Evolutionary conservation across 106 monocot genomes (phyloP).

Genomic region (Cymbidium sinense): DNA sequence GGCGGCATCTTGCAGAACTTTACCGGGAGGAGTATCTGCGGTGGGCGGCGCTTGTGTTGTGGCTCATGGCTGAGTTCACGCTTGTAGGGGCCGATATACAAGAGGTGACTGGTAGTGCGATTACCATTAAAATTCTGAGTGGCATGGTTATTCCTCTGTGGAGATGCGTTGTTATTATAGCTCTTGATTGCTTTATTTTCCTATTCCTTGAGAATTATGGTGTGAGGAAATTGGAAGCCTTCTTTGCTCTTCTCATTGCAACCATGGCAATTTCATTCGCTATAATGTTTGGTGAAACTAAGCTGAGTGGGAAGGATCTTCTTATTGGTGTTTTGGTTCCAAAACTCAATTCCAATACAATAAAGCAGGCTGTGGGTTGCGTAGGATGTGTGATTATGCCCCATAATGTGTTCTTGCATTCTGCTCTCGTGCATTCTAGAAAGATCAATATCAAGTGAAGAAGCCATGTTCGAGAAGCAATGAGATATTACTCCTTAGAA

Average conservation of each 20-base stretch:
- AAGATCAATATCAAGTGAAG: slow-evolving; percentile 45
- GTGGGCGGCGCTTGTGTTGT: slow-evolving; percentile 50
- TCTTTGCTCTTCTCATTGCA: slow-evolving; percentile 67
- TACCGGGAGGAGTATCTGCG: slow-evolving; percentile 70
- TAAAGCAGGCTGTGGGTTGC: slow-evolving; percentile 71
- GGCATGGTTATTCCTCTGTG: slow-evolving; percentile 46
- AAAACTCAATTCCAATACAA: slow-evolving; percentile 66
- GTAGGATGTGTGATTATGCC: slow-evolving; percentile 87
- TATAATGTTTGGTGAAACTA: slow-evolving; percentile 73
- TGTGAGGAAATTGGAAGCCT: slow-evolving; percentile 81
- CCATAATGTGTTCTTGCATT: slow-evolving; percentile 85
- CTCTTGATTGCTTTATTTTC: slow-evolving; percentile 70
- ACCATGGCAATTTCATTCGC: slow-evolving; percentile 77
- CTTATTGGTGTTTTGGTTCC: slow-evolving; percentile 75
- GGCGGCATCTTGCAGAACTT: slow-evolving; percentile 62
- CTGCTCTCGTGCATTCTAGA: slow-evolving; percentile 84
- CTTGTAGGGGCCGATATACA: slow-evolving; percentile 71
- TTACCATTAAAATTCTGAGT: slow-evolving; percentile 66
- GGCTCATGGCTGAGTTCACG: slow-evolving; percentile 73
- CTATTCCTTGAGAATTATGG: slow-evolving; percentile 82
- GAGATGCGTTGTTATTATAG: slow-evolving; percentile 64
- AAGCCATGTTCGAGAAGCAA: slow-evolving; percentile 48
- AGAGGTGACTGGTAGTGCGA: slow-evolving; percentile 80
- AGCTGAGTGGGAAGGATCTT: slow-evolving; percentile 58
- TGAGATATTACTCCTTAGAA: slow-evolving; percentile 80